Percentiles rank a stretch among this genome's conserved stretches.
Evolutionary conservation across 2,329 filamentous ascomycete species (phyloP).

Genomic region (Endothia cerciana): DNA sequence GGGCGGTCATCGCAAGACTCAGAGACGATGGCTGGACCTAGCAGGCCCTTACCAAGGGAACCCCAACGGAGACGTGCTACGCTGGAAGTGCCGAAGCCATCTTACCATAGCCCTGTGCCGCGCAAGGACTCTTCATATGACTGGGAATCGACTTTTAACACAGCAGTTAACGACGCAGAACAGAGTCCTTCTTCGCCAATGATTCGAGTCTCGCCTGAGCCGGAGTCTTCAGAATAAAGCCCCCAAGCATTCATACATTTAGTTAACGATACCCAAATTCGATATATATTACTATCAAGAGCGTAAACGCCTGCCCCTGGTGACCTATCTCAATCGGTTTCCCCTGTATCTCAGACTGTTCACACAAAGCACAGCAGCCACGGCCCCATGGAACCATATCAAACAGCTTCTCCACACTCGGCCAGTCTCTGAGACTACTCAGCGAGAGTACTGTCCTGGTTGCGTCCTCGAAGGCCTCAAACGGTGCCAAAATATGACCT

Average conservation of each 20-base stretch:
- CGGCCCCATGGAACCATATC: too few relatives aligned
- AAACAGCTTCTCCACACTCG: too few relatives aligned
- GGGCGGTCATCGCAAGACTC: background rate
- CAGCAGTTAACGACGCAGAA: background rate
- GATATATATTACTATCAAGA: background rate
- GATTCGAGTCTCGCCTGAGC: constrained; percentile 3
- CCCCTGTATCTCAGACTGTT: too few relatives aligned
- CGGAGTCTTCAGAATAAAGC: background rate
- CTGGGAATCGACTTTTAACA: background rate
- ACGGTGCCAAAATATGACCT: too few relatives aligned
- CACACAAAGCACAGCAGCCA: too few relatives aligned
- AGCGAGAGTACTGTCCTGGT: too few relatives aligned
- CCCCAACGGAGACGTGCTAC: background rate
- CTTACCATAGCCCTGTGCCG: background rate
- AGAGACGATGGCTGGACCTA: constrained; percentile 3
- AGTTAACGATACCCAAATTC: background rate
- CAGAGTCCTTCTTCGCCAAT: constrained; percentile 2
- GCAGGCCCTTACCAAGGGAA: background rate
- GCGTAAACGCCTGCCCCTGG: background rate
- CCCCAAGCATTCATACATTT: background rate
- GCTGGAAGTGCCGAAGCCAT: constrained; percentile 18
- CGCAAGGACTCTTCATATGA: background rate
- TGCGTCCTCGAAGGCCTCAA: too few relatives aligned
- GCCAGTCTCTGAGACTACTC: too few relatives aligned
- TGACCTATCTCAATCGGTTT: too few relatives aligned